Evolutionary conservation across 2,329 filamentous ascomycete species (phyloP).

Genomic region (Alternaria postmessia): DNA sequence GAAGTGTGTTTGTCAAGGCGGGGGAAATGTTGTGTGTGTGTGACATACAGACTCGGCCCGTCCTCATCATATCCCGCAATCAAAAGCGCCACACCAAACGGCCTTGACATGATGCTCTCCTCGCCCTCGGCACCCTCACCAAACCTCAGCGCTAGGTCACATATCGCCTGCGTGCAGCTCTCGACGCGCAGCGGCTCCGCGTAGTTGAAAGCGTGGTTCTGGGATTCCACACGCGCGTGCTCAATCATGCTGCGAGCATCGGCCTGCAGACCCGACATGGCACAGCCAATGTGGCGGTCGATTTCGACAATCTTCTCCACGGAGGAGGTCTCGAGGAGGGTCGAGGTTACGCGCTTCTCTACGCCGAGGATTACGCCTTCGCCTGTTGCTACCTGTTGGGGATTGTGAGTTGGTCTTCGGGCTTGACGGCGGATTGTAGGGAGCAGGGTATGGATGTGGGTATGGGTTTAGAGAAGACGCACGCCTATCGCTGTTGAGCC

Average conservation of each 20-base stretch:
- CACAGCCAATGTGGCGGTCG: constrained; percentile 97
- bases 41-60: constrained; percentile 80
- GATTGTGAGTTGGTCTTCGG: constrained; percentile 20
- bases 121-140: constrained; percentile 97
- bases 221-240: constrained; percentile 96
- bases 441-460: not conserved
- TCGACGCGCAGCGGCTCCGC: constrained; percentile 94
- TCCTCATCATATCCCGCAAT: constrained; percentile 98
- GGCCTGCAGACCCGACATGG: constrained; percentile 97
- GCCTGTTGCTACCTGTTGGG: constrained; percentile 75
- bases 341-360: constrained; percentile 98
- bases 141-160: constrained; percentile 93
- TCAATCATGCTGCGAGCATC: constrained; percentile 98
- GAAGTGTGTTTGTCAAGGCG: too few species aligned
- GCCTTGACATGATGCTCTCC: constrained; percentile 98
- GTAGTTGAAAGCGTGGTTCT: constrained; percentile 98
- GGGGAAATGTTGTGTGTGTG: too few species aligned
- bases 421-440: not conserved
- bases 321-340: constrained; percentile 94
- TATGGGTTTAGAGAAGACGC: constrained; percentile 36
- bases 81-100: constrained; percentile 94
- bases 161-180: constrained; percentile 98
- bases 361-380: constrained; percentile 96
- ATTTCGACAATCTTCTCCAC: constrained; percentile 99
- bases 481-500: constrained; percentile 97